Evolutionary conservation across 257 asterid species (phyloP).

Genomic region (Craterostigma plantagineum): DNA sequence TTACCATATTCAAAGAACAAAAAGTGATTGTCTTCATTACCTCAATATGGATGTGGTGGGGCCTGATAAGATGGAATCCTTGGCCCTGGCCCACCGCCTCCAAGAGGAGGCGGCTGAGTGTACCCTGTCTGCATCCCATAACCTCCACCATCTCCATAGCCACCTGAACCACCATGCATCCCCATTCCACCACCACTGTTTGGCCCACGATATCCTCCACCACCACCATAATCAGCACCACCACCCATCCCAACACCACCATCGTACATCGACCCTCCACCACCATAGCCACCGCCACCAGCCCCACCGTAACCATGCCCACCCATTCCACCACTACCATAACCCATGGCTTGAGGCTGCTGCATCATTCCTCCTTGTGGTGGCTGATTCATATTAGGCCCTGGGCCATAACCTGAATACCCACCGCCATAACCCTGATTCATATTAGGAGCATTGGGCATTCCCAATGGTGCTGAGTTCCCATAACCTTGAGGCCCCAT

Average conservation of each 20-base stretch:
- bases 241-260: conserved; percentile 31
- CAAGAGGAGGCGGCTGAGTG: no score
- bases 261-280: conserved; percentile 25
- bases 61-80: no score
- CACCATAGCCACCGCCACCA: conserved; percentile 39
- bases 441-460: conserved; percentile 24
- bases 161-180: no score
- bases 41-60: no score
- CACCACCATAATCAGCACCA: no score
- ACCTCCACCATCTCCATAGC: no score
- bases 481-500: conserved; percentile 24
- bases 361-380: conserved; percentile 48
- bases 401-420: conserved; percentile 35
- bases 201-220: conserved; percentile 52
- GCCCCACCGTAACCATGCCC: conserved; percentile 48
- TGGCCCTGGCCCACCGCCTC: no score
- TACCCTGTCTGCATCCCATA: no score
- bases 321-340: conserved; percentile 45
- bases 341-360: conserved; percentile 33
- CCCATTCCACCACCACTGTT: conserved; percentile 19
- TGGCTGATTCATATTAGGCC: conserved; percentile 44
- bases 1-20: no score
- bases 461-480: conserved; percentile 33
- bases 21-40: no score
- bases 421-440: conserved; percentile 15